Evolutionary conservation across 306 rosid species (phyloP), one percentile per base, ranked within the genome.

Genomic region (Adenanthera pavonina): DNA sequence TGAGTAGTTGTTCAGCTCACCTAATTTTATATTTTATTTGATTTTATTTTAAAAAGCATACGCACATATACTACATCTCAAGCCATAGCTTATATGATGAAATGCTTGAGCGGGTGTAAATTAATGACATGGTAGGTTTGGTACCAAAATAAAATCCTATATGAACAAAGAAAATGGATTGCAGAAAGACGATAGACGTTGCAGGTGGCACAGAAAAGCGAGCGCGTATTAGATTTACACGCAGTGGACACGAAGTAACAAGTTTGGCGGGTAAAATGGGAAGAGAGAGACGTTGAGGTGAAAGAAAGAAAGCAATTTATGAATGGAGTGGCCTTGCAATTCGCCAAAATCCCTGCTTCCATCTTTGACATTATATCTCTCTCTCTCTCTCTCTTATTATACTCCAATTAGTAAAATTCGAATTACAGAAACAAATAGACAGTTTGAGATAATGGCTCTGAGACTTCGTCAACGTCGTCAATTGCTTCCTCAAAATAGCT

Each of bases 381-480:
- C 9, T 16, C 25, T 1, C 57, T 52, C 57, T 64, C 9, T 47
- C 25, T 36, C 12, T 41, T 75, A 3, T 77, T 48, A 66, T 47
- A 25, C 88, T 52, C 52, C 36, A 82, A 51, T 67, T 85, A 82
- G 87, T 53, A 56, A 79, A 57, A 61, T 7, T 1, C 2, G 25
- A 12, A 74, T 40, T 51, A 43, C 69, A 13, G 36, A 43, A 69
- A 46, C 56, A 20, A 44, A 69, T 2, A 8, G 36, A 57, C 10
- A 40, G 14, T 67, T 38, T n/a, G 34, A 14, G 52, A 67, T 41
- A n/a, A 41, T 67, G 72, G 51, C 14, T 40, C 15, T n/a, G 15
- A 74, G 85, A 88, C 85, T 75, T 61, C 72, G 89, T 90, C 92
- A 84, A 84, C 47, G 47, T 61, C 69, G 46, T 20, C 76, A 83